phyloP scores from a whole-genome alignment of 352 stramenopile species.

The Blastocystis sp. region DNA sequence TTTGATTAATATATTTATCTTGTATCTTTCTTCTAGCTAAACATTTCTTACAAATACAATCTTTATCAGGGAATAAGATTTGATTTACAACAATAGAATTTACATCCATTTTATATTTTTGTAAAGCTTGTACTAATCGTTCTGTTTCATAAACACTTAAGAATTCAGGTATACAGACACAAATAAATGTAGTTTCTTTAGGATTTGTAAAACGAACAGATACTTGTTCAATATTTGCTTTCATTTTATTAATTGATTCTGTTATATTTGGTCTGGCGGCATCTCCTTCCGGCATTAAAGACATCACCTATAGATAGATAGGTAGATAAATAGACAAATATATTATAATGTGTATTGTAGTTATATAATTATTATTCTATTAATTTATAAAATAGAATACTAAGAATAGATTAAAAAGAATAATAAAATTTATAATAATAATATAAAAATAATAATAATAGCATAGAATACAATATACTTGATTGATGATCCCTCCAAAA shows the following conservation, averaged over 20 bases:
- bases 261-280: conserved; percentile 49
- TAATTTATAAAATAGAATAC: too few species aligned
- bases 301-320: conserved; percentile 54
- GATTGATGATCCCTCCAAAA: conserved; percentile 53
- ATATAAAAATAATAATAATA: too few species aligned
- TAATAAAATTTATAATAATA: too few species aligned
- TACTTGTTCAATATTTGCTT: conserved; percentile 91
- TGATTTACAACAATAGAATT: conserved; percentile 99
- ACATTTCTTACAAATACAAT: conserved; percentile 40
- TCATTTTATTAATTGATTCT: conserved; percentile 75
- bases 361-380: too few species aligned
- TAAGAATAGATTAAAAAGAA: too few species aligned
- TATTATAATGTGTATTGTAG: too few species aligned
- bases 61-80: conserved; percentile 54
- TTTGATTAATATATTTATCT: conserved; percentile 99
- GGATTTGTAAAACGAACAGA: conserved; percentile 94
- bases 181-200: conserved; percentile 92
- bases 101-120: conserved; percentile 96
- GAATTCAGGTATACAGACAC: conserved; percentile 98
- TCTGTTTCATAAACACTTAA: conserved; percentile 97
- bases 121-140: conserved; percentile 90
- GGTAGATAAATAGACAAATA: too few species aligned
- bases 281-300: conserved; percentile 45
- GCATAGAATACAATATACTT: conserved; percentile 59
- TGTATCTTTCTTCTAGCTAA: conserved; percentile 85